These are phyloP conservation scores for Casaregolazyma suthepensis DNA, from an alignment of 1,139 yeast genomes.

Conservation along the genomic window DNA sequence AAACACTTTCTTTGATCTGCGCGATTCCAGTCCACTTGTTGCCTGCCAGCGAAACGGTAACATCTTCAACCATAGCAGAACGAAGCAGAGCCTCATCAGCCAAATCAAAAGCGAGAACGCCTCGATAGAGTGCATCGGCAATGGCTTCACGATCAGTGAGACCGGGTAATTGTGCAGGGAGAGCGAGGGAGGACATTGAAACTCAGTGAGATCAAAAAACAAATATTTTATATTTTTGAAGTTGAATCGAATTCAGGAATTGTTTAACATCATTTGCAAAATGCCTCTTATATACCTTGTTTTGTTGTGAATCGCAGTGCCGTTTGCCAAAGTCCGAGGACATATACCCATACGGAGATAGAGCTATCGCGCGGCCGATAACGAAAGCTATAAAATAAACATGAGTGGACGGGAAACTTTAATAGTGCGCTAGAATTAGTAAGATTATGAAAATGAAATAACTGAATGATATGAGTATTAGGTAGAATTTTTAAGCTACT, in stretches of 20 bases:
- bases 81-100: not conserved
- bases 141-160: not conserved
- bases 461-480: too few species aligned
- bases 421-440: too few species aligned
- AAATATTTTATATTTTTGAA: not conserved
- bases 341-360: not conserved
- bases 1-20: not conserved
- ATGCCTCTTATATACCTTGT: not conserved
- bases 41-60: not conserved
- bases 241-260: not conserved
- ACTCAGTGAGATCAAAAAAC: not conserved
- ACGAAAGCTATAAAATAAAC: too few species aligned
- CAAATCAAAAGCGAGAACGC: not conserved
- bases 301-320: not conserved
- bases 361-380: not conserved
- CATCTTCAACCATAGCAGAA: not conserved
- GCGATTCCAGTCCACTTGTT: not conserved
- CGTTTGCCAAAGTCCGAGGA: not conserved
- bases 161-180: not conserved
- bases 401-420: not conserved
- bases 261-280: not conserved
- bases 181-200: not conserved
- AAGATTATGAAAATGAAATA: too few species aligned
- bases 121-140: not conserved
- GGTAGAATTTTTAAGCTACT: too few species aligned